Conservation (phyloP, 2,329 filamentous ascomycete species). For the Xylaria sp. region DNA sequence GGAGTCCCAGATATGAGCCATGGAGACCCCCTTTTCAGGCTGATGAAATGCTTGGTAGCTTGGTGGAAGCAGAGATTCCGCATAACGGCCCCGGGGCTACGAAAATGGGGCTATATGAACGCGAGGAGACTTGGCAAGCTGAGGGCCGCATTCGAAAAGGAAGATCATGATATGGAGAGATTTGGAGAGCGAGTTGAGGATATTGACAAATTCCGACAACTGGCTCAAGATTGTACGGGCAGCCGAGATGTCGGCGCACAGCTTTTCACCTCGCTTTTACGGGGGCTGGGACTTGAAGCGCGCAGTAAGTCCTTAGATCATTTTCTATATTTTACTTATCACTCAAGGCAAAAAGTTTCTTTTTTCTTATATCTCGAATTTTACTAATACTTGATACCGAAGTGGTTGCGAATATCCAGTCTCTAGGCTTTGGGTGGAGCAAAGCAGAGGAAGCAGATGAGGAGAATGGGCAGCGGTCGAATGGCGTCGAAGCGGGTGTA, state of each 20-base stretch:
- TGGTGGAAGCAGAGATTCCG: conserved; percentile 92
- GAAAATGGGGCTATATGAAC: conserved; percentile 91
- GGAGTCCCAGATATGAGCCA: conserved; percentile 81
- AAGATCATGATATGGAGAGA: conserved; percentile 67
- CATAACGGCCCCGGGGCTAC: conserved; percentile 79
- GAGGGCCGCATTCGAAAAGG: conserved; percentile 74
- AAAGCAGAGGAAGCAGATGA: conserved; percentile 81
- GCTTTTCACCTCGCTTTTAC: conserved; percentile 85
- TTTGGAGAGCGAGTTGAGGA: conserved; percentile 82
- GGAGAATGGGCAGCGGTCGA: conserved; percentile 53
- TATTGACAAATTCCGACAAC: conserved; percentile 73
- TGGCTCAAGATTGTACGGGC: conserved; percentile 77
- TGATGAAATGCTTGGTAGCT: conserved; percentile 79
- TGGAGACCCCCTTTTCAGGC: conserved; percentile 81
- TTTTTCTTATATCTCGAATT: neutral
- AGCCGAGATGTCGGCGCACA: conserved; percentile 91
- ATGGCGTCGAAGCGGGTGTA: conserved; percentile 32
- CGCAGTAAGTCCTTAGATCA: conserved; percentile 56
- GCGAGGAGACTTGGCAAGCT: conserved; percentile 80
- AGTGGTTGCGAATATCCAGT: conserved; percentile 85
- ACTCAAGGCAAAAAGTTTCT: neutral
- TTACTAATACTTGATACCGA: conserved; percentile 16
- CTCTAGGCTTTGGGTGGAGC: conserved; percentile 89
- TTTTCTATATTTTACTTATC: neutral
- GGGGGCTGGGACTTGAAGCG: conserved; percentile 83